Conservation (phyloP, 179 eudicot species). For the Spinacia oleracea region DNA sequence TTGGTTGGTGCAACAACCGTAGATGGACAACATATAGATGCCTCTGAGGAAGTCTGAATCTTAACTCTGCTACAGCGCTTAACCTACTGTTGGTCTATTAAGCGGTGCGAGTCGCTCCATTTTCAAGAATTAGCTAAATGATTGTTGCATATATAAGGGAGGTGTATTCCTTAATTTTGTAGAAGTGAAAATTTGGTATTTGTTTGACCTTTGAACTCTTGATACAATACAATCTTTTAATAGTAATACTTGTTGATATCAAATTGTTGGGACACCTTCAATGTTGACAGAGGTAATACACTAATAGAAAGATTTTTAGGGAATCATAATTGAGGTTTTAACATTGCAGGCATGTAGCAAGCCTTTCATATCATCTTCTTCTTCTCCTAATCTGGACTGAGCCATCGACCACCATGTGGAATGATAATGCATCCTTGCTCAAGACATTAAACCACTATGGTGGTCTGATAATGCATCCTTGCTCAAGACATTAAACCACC, state of each 20-base stretch:
- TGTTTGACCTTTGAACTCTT: conserved; percentile 11
- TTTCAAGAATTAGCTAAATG: not conserved
- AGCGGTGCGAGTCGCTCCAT: not conserved
- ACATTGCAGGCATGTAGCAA: too few relatives aligned
- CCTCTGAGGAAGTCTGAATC: conserved; percentile 17
- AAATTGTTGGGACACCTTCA: not conserved
- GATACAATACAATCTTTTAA: not conserved
- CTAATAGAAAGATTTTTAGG: too few relatives aligned
- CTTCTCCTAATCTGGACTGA: too few relatives aligned
- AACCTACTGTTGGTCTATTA: not conserved
- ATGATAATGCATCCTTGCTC: too few relatives aligned
- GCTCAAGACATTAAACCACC: too few relatives aligned
- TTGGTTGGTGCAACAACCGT: conserved; percentile 50
- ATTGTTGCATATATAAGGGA: conserved; percentile 11
- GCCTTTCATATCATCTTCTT: too few relatives aligned
- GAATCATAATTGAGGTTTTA: too few relatives aligned
- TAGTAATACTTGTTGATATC: conserved; percentile 14
- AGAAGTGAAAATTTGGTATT: conserved; percentile 5
- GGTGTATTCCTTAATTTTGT: not conserved
- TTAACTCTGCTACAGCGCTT: conserved; percentile 3
- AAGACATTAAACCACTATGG: too few relatives aligned
- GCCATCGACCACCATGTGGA: too few relatives aligned
- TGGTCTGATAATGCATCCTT: too few relatives aligned
- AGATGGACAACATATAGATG: conserved; percentile 58
- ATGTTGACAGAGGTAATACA: too few relatives aligned